Evolutionary conservation across 805 yeast genomes (phyloP).

Genomic region (Monosporozyma aerobia): DNA sequence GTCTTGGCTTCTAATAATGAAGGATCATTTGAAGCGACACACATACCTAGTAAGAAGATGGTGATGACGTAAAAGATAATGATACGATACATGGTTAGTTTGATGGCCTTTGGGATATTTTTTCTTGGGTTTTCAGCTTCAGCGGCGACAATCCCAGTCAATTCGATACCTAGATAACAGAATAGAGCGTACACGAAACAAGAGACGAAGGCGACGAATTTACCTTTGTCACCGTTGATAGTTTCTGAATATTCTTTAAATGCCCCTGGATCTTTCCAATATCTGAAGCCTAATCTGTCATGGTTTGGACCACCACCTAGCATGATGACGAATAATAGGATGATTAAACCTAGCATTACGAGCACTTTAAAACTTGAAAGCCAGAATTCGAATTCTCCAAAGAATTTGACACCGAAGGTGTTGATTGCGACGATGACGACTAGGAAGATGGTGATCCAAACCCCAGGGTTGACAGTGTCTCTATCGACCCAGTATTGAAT

Average conservation of each 20-base stretch:
- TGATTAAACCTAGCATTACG: slow-evolving; percentile 57
- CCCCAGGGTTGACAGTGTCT: slow-evolving; percentile 34
- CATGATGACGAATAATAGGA: slow-evolving; percentile 54
- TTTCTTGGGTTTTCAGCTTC: slow-evolving; percentile 63
- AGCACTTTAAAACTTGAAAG: slow-evolving; percentile 55
- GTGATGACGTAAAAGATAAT: slow-evolving; percentile 52
- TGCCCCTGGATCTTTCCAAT: slow-evolving; percentile 64
- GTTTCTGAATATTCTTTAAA: slow-evolving; percentile 37
- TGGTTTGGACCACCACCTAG: slow-evolving; percentile 73
- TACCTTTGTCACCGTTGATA: slow-evolving; percentile 40
- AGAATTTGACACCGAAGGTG: slow-evolving; percentile 32
- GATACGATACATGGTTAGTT: slow-evolving; percentile 61
- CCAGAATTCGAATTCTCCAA: slow-evolving; percentile 41
- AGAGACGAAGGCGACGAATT: slow-evolving; percentile 52
- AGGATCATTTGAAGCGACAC: slow-evolving; percentile 53
- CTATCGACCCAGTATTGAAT: slow-evolving; percentile 38
- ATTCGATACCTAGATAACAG: slow-evolving; percentile 63
- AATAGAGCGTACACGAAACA: slow-evolving; percentile 59
- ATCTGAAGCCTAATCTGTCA: slow-evolving; percentile 65
- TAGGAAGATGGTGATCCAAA: slow-evolving; percentile 38
- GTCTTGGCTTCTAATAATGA: slow-evolving; percentile 40
- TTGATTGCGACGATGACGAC: slow-evolving; percentile 31
- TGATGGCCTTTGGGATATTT: slow-evolving; percentile 63
- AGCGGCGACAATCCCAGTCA: slow-evolving; percentile 63
- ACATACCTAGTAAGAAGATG: slow-evolving; percentile 56